These are phyloP conservation scores for Avena atlantica DNA, from an alignment of 176 grass and related monocot species.

Conservation along the genomic window DNA sequence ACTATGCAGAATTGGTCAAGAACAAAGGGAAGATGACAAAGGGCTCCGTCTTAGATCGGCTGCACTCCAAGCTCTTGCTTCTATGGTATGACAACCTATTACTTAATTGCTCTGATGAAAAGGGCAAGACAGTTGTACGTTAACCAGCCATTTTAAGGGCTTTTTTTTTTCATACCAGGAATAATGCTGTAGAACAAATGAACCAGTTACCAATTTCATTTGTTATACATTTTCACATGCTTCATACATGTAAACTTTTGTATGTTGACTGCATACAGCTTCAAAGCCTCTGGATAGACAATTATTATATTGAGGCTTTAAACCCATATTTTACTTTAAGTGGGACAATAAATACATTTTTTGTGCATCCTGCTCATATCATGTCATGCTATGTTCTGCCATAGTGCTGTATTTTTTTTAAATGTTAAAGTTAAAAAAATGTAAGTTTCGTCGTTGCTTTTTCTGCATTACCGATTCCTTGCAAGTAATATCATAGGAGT, in stretches of 20 bases:
- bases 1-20: constrained; percentile 86
- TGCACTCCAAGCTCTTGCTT: constrained; percentile 89
- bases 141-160: background rate
- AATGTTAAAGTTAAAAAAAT: background rate
- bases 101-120: constrained; percentile 35
- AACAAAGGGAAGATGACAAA: constrained; percentile 72
- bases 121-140: background rate
- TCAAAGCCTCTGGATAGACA: constrained; percentile 22
- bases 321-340: background rate
- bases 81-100: constrained; percentile 66
- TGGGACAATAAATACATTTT: background rate
- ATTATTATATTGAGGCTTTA: background rate
- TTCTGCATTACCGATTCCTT: background rate
- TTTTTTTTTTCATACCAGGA: constrained; percentile 15
- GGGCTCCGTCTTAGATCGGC: constrained; percentile 69
- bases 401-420: background rate
- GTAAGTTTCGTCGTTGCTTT: background rate
- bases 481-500: constrained; percentile 10
- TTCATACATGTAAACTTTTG: background rate
- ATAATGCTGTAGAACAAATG: background rate
- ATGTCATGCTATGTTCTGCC: background rate
- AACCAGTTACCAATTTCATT: background rate
- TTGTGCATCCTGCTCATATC: constrained; percentile 1
- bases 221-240: background rate
- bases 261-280: background rate